Evolutionary conservation across 176 grass and related monocot genomes (phyloP).

Genomic region (Bromus sterilis): DNA sequence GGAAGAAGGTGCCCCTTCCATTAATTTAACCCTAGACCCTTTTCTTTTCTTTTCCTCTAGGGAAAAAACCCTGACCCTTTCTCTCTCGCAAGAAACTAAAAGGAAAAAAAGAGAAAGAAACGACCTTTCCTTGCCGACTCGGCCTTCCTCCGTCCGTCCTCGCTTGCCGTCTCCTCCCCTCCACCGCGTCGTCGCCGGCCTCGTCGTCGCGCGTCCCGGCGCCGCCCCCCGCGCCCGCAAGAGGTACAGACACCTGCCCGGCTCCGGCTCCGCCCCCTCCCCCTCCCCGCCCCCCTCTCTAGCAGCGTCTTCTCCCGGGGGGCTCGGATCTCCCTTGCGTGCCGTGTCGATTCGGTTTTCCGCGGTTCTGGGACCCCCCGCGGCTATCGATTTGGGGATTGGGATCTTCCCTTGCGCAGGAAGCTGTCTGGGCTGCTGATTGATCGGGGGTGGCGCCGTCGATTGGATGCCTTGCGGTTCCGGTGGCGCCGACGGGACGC

Average conservation of each 20-base stretch:
- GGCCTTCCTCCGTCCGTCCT: neutral
- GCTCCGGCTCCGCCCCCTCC: too few species aligned
- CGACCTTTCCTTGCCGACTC: conserved; percentile 3
- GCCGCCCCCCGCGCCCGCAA: neutral
- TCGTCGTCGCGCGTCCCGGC: neutral
- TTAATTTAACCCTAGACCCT: too few species aligned
- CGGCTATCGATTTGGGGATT: neutral
- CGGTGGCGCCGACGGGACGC: neutral
- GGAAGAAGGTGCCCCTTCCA: too few species aligned
- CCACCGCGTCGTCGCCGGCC: neutral
- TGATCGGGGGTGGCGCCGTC: neutral
- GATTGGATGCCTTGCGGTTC: neutral
- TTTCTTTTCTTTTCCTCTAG: too few species aligned
- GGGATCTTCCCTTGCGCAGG: neutral
- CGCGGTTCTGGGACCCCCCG: neutral
- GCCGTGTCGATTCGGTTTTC: neutral
- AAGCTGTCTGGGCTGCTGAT: neutral
- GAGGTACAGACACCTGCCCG: neutral
- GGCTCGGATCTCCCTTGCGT: neutral
- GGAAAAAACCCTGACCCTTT: neutral
- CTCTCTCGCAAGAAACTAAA: neutral
- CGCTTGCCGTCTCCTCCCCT: neutral
- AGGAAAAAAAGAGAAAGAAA: neutral
- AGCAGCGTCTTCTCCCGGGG: neutral
- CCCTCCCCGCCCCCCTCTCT: neutral